Evolutionary conservation across 192 early-diverging fungal species (phyloP).

Genomic region (Coemansia sp.): DNA sequence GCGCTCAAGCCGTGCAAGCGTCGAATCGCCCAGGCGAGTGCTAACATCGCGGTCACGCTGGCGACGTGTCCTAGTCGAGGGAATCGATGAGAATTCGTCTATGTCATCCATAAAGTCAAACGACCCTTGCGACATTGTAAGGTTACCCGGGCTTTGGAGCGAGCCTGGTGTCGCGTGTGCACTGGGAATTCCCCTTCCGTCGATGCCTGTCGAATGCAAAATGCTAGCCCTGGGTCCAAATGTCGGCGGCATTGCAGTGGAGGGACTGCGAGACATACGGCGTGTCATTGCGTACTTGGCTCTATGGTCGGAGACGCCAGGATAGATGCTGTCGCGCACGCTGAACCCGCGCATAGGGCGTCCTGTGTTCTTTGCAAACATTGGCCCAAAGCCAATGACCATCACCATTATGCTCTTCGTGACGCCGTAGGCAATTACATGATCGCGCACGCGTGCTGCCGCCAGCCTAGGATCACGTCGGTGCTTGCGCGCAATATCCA

Average conservation of each 20-base stretch:
- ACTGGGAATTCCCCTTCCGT: slow-evolving; percentile 16
- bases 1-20: slow-evolving; percentile 62
- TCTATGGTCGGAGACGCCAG: slow-evolving; percentile 47
- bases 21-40: slow-evolving; percentile 54
- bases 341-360: slow-evolving; percentile 55
- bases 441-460: slow-evolving; percentile 80
- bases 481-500: slow-evolving; percentile 81
- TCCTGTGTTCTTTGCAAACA: slow-evolving; percentile 63
- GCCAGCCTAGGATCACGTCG: slow-evolving; percentile 74
- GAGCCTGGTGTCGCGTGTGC: slow-evolving; percentile 26
- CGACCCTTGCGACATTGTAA: slow-evolving; percentile 19
- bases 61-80: slow-evolving; percentile 39
- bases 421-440: slow-evolving; percentile 79
- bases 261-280: slow-evolving; percentile 49
- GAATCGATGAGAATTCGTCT: slow-evolving; percentile 42
- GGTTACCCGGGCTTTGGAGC: slow-evolving; percentile 11
- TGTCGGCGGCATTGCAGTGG: slow-evolving; percentile 34
- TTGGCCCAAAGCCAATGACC: slow-evolving; percentile 81
- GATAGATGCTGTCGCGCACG: slow-evolving; percentile 55
- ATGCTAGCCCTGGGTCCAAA: slow-evolving; percentile 33
- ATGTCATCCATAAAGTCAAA: slow-evolving; percentile 47
- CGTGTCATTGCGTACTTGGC: slow-evolving; percentile 48
- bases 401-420: slow-evolving; percentile 82
- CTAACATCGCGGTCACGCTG: slow-evolving; percentile 50
- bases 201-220: slow-evolving; percentile 20